Evolutionary conservation across 306 rosid genomes (phyloP).

Genomic region (Pyrus betulifolia): DNA sequence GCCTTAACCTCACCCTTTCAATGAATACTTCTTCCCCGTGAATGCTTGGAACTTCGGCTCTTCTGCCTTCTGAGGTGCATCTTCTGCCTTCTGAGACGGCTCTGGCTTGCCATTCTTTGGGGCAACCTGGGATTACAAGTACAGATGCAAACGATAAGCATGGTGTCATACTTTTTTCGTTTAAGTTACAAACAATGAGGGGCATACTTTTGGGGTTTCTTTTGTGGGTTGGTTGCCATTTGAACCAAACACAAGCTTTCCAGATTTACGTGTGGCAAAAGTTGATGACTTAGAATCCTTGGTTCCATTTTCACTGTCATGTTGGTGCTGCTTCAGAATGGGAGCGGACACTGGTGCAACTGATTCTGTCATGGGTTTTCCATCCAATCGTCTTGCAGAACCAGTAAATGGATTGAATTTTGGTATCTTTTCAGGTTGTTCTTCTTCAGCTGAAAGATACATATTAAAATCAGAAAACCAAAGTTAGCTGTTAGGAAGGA

Average conservation of each 20-base stretch:
- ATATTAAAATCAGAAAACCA: not conserved
- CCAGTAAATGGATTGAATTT: constrained; percentile 39
- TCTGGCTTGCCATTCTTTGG: constrained; percentile 15
- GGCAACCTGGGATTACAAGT: constrained; percentile 18
- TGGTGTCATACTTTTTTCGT: not conserved
- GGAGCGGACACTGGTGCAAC: constrained; percentile 24
- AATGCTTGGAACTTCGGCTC: constrained; percentile 47
- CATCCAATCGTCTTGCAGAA: constrained; percentile 43
- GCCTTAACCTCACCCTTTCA: constrained; percentile 17
- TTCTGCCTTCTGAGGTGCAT: constrained; percentile 16
- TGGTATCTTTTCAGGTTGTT: constrained; percentile 22
- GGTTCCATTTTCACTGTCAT: constrained; percentile 13
- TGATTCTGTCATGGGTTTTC: constrained; percentile 28
- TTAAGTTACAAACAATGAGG: not conserved
- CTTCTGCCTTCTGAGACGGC: constrained; percentile 18
- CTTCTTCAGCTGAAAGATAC: constrained; percentile 34
- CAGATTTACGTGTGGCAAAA: constrained; percentile 18
- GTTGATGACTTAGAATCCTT: constrained; percentile 22
- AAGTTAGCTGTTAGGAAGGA: not conserved
- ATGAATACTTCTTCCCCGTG: constrained; percentile 46
- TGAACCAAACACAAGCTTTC: constrained; percentile 55
- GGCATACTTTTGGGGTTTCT: constrained; percentile 30
- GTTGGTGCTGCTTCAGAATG: constrained; percentile 14
- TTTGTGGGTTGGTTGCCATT: constrained; percentile 5
- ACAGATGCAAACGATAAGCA: not conserved